A percentile compares a stretch with the other conserved stretches of the same genome.
Conservation (phyloP, 768 basidiomycete genomes). For the Mycena olivaceomarginata region DNA sequence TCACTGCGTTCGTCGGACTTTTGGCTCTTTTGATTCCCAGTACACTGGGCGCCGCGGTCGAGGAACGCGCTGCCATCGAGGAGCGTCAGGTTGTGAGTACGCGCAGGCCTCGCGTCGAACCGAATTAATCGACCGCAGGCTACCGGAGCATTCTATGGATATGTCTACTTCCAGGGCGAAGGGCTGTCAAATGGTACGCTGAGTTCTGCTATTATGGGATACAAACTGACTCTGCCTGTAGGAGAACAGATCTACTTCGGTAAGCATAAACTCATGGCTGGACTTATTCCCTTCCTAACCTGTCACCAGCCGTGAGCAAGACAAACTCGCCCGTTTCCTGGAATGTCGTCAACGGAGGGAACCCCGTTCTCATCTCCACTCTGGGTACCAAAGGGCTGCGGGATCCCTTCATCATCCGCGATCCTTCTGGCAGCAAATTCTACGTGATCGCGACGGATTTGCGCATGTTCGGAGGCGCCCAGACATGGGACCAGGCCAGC, state of each 20-base stretch:
- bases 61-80: slow-evolving; percentile 7
- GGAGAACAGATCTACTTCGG: slow-evolving; percentile 30
- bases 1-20: not conserved
- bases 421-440: slow-evolving; percentile 44
- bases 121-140: not conserved
- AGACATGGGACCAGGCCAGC: slow-evolving; percentile 41
- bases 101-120: too few species aligned
- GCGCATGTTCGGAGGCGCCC: slow-evolving; percentile 39
- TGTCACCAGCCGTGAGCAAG: slow-evolving; percentile 32
- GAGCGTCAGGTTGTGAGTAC: slow-evolving; percentile 16
- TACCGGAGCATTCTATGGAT: slow-evolving; percentile 33
- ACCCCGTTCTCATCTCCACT: slow-evolving; percentile 43
- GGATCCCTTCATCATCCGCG: slow-evolving; percentile 46
- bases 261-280: not conserved
- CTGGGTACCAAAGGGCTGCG: slow-evolving; percentile 44
- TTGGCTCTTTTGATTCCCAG: not conserved
- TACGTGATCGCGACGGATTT: slow-evolving; percentile 47
- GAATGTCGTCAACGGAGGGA: slow-evolving; percentile 41
- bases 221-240: not conserved
- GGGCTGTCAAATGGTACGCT: slow-evolving; percentile 29
- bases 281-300: not conserved
- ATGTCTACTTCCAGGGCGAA: slow-evolving; percentile 38
- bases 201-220: not conserved
- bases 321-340: slow-evolving; percentile 36
- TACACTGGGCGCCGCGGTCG: not conserved